These are phyloP conservation scores for Teratosphaeria viscida DNA, from an alignment of 2,329 filamentous ascomycete genomes.

Conservation along the genomic window DNA sequence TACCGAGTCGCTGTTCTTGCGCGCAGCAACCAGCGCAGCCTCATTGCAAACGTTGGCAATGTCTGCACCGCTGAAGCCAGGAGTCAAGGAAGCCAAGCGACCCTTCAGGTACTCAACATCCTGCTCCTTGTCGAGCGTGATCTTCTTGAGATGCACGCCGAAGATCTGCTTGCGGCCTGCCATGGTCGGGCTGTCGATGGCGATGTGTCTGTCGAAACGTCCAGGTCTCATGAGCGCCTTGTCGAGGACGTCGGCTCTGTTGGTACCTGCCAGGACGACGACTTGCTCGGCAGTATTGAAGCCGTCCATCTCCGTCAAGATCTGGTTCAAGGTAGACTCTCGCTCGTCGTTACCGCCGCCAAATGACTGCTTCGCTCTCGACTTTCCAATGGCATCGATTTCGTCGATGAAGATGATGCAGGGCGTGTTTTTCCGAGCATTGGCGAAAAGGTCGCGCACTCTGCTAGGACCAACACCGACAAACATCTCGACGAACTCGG, in stretches of 20 bases:
- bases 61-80: slow-evolving; percentile 93
- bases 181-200: slow-evolving; percentile 93
- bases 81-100: slow-evolving; percentile 81
- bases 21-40: slow-evolving; percentile 86
- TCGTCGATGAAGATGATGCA: slow-evolving; percentile 99
- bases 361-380: slow-evolving; percentile 70
- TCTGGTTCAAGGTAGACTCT: slow-evolving; percentile 94
- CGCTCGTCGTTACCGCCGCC: slow-evolving; percentile 93
- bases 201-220: slow-evolving; percentile 92
- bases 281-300: slow-evolving; percentile 97
- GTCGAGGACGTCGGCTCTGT: slow-evolving; percentile 87
- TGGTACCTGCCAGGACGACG: slow-evolving; percentile 92
- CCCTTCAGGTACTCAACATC: slow-evolving; percentile 81
- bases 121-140: slow-evolving; percentile 65
- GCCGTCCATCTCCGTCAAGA: slow-evolving; percentile 97
- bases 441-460: slow-evolving; percentile 88
- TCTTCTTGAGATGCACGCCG: slow-evolving; percentile 85
- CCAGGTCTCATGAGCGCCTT: slow-evolving; percentile 93
- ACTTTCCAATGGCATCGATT: slow-evolving; percentile 93
- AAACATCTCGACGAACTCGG: slow-evolving; percentile 99
- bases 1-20: slow-evolving; percentile 68
- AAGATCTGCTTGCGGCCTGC: slow-evolving; percentile 94
- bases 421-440: slow-evolving; percentile 87
- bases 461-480: slow-evolving; percentile 94
- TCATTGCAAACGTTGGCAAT: slow-evolving; percentile 99